A percentile compares a stretch with the other conserved stretches of the same genome.
Conservation (phyloP, 139 green algal species). For the Gonium pectorale region DNA sequence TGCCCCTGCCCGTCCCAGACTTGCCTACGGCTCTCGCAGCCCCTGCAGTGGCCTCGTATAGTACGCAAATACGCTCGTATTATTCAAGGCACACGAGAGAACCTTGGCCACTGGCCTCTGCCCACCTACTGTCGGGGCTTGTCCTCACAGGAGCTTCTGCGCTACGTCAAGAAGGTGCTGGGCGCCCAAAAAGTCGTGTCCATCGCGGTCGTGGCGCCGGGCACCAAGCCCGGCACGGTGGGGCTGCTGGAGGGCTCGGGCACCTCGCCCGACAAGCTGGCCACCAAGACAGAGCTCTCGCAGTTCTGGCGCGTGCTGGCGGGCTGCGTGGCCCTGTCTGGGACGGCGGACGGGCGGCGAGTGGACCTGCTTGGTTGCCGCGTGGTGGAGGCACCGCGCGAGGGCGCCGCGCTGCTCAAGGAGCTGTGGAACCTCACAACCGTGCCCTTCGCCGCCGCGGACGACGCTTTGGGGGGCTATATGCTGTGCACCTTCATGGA, state of each 20-base stretch:
- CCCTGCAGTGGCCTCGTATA: too few relatives aligned
- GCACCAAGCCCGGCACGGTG: constrained; percentile 50
- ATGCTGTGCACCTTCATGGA: constrained; percentile 57
- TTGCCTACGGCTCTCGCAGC: too few relatives aligned
- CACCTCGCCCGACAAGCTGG: constrained; percentile 55
- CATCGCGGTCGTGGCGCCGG: constrained; percentile 58
- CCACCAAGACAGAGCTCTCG: constrained; percentile 43
- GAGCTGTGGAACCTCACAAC: constrained; percentile 57
- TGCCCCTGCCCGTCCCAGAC: too few relatives aligned
- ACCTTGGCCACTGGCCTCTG: too few relatives aligned
- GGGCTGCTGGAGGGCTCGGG: constrained; percentile 33
- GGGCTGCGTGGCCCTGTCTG: constrained; percentile 49
- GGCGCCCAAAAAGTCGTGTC: constrained; percentile 46
- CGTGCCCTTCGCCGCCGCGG: constrained; percentile 62
- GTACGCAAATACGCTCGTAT: too few relatives aligned
- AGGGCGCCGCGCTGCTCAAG: constrained; percentile 59
- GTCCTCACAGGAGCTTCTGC: constrained; percentile 28
- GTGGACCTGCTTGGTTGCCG: constrained; percentile 60
- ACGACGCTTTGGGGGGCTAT: constrained; percentile 56
- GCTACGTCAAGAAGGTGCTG: constrained; percentile 53
- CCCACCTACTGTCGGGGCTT: too few relatives aligned
- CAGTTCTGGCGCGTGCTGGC: constrained; percentile 65
- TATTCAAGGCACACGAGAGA: too few relatives aligned
- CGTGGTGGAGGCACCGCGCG: constrained; percentile 49
- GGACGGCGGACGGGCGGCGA: constrained; percentile 42